phyloP scores from a whole-genome alignment of 805 yeast genomes.

The Starmerella gropengiesseri region DNA sequence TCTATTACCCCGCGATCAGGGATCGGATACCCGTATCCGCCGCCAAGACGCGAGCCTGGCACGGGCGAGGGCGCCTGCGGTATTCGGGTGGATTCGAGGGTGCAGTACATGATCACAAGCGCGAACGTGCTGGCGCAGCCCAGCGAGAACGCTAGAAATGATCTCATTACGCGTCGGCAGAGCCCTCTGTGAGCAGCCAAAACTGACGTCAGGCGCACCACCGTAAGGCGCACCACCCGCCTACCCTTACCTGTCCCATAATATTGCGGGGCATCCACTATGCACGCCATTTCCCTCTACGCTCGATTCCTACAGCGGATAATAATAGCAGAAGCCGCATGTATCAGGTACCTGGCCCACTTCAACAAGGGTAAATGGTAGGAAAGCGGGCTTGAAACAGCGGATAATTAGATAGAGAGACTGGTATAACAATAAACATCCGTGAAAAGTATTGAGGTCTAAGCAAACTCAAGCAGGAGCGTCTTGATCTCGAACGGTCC shows the following conservation, averaged over 20 bases:
- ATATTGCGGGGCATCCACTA: no score
- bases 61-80: background rate
- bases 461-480: slow-evolving; percentile 35
- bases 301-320: no score
- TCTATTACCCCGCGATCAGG: background rate
- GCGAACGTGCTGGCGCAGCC: slow-evolving; percentile 1
- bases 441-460: background rate
- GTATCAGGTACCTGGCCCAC: no score
- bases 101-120: background rate
- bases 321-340: no score
- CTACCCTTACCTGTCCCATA: no score
- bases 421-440: background rate
- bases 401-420: no score
- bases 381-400: no score
- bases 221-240: no score
- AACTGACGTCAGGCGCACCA: no score
- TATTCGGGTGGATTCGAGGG: background rate
- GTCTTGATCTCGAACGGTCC: slow-evolving; percentile 75
- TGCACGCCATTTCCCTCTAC: no score
- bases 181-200: no score
- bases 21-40: background rate
- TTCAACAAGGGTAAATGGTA: no score
- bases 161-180: background rate
- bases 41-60: slow-evolving; percentile 2
- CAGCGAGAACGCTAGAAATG: slow-evolving; percentile 3